Evolutionary conservation across 2,329 filamentous ascomycete genomes (phyloP).

Genomic region (Westerdykella aurantiaca): DNA sequence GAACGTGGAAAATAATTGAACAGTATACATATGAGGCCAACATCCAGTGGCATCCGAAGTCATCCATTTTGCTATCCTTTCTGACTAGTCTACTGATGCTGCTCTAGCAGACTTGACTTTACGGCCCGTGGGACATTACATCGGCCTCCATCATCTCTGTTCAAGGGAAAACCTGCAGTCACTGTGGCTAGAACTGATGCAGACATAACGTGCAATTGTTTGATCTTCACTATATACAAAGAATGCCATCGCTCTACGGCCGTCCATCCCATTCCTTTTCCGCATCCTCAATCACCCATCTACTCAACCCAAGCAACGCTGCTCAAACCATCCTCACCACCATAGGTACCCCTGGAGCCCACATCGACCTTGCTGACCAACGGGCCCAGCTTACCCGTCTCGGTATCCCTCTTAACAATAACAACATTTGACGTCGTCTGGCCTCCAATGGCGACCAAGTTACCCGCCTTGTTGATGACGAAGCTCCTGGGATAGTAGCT

Average conservation of each 20-base stretch:
- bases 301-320: constrained; percentile 16
- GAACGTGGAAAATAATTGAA: no score
- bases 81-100: no score
- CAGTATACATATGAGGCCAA: no score
- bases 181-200: no score
- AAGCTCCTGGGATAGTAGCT: constrained; percentile 23
- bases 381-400: constrained; percentile 12
- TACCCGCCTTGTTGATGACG: constrained; percentile 15
- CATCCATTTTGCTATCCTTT: no score
- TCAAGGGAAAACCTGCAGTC: no score
- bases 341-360: constrained; percentile 10
- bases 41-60: no score
- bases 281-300: neutral
- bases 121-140: no score
- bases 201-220: no score
- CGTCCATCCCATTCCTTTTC: neutral
- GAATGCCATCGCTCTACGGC: neutral
- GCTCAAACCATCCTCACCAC: constrained; percentile 16
- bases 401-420: constrained; percentile 13
- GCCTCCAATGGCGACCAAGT: constrained; percentile 13
- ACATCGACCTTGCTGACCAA: constrained; percentile 13
- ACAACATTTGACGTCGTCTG: constrained; percentile 16
- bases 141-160: no score
- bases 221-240: no score
- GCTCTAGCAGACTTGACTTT: no score